Evolutionary conservation across 306 rosid genomes (phyloP).

Genomic region (Hippophae gyantsensis): DNA sequence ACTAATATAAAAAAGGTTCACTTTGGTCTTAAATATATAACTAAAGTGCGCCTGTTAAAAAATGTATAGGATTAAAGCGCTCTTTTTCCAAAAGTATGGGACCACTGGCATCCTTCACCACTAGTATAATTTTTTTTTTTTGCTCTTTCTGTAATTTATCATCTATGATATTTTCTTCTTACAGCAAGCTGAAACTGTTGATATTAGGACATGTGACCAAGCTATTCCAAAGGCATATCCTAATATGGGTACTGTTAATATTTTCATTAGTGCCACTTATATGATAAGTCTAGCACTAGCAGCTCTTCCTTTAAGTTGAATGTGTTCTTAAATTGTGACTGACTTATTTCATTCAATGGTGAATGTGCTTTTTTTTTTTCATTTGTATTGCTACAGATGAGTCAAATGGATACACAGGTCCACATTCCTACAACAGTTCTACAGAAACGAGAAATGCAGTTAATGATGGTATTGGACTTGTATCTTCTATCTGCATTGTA

Average conservation of each 20-base stretch:
- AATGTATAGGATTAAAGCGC: too few species aligned
- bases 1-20: too few species aligned
- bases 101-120: neutral
- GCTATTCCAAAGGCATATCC: slow-evolving; percentile 83
- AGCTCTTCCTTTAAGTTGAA: slow-evolving; percentile 1
- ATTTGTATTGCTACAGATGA: slow-evolving; percentile 50
- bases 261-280: slow-evolving; percentile 6
- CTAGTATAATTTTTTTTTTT: slow-evolving; percentile 10
- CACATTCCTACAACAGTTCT: slow-evolving; percentile 41
- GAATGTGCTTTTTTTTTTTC: slow-evolving; percentile 10
- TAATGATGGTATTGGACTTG: slow-evolving; percentile 57
- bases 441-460: slow-evolving; percentile 28
- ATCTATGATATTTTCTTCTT: slow-evolving; percentile 4
- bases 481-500: slow-evolving; percentile 6
- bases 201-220: slow-evolving; percentile 90
- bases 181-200: slow-evolving; percentile 75
- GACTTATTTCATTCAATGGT: slow-evolving; percentile 6
- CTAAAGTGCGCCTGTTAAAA: too few species aligned
- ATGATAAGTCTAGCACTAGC: slow-evolving; percentile 1
- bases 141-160: slow-evolving; percentile 9
- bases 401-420: slow-evolving; percentile 34
- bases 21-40: too few species aligned
- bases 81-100: too few species aligned
- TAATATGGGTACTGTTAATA: slow-evolving; percentile 49
- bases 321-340: neutral